Evolutionary conservation across 1,284 basidiomycete genomes (phyloP).

Genomic region (Leccinum colubrinum): DNA sequence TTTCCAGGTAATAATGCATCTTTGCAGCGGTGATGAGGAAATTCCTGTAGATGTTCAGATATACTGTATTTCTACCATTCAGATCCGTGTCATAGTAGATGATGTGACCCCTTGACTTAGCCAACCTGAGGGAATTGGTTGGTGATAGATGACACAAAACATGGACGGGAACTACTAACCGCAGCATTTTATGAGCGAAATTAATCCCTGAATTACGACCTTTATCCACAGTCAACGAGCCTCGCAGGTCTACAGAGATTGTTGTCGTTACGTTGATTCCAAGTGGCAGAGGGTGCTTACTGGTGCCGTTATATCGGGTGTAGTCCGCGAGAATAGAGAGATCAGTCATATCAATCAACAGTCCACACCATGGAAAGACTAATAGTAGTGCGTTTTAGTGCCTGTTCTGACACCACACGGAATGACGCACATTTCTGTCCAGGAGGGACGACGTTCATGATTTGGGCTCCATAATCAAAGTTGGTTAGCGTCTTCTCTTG

Average conservation of each 20-base stretch:
- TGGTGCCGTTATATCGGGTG: too few species aligned
- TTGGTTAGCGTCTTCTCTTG: too few species aligned
- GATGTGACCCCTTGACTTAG: slow-evolving; percentile 65
- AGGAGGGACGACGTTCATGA: too few species aligned
- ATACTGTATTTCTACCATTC: slow-evolving; percentile 63
- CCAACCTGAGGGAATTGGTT: slow-evolving; percentile 43
- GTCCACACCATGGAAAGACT: too few species aligned
- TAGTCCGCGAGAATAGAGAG: too few species aligned
- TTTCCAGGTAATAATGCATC: slow-evolving; percentile 78
- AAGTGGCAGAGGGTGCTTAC: not conserved
- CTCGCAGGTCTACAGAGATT: slow-evolving; percentile 44
- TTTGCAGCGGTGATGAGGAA: slow-evolving; percentile 86
- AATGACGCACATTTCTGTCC: too few species aligned
- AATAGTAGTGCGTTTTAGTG: too few species aligned
- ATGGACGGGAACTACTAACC: slow-evolving; percentile 42
- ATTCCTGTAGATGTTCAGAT: slow-evolving; percentile 85
- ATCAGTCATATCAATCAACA: too few species aligned
- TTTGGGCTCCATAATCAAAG: too few species aligned
- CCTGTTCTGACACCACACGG: too few species aligned
- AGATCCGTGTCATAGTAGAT: slow-evolving; percentile 77
- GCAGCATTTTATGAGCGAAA: slow-evolving; percentile 68
- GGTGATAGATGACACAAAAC: not conserved
- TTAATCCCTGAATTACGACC: slow-evolving; percentile 54
- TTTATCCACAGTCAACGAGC: slow-evolving; percentile 66
- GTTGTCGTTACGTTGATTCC: not conserved